Evolutionary conservation across 2,329 filamentous ascomycete species (phyloP).

Genomic region (Cordyceps javanica): DNA sequence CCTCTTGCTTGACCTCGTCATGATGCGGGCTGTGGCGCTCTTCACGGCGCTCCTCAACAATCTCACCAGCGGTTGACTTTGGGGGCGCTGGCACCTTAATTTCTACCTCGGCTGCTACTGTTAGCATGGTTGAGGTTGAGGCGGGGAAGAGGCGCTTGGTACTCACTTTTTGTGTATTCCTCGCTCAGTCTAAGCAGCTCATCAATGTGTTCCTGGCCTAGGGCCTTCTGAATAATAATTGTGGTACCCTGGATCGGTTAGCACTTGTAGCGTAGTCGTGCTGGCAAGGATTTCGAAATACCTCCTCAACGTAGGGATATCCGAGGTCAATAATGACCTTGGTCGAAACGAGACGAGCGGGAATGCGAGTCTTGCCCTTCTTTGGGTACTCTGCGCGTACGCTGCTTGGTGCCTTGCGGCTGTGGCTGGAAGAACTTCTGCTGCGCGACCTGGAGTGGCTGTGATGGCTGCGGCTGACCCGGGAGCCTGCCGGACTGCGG

Average conservation of each 20-base stretch:
- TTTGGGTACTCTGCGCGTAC: conserved; percentile 63
- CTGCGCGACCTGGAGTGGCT: conserved; percentile 28
- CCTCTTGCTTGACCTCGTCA: conserved; percentile 26
- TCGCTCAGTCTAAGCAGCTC: conserved; percentile 80
- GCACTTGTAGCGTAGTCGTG: conserved; percentile 5
- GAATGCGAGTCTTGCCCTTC: conserved; percentile 86
- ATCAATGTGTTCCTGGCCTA: conserved; percentile 88
- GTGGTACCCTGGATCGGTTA: conserved; percentile 59
- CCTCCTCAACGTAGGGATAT: conserved; percentile 84
- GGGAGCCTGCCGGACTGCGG: conserved; percentile 34
- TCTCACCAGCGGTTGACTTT: conserved; percentile 40
- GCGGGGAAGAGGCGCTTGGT: neutral
- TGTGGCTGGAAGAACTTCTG: conserved; percentile 39
- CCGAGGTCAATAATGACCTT: conserved; percentile 76
- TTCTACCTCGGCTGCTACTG: conserved; percentile 35
- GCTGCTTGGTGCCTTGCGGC: conserved; percentile 44
- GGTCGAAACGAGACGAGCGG: conserved; percentile 71
- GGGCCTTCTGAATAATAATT: conserved; percentile 74
- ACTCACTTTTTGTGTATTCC: conserved; percentile 59
- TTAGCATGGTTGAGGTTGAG: neutral
- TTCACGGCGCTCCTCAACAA: conserved; percentile 41
- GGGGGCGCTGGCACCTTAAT: conserved; percentile 28
- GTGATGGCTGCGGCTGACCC: conserved; percentile 32
- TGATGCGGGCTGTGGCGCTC: conserved; percentile 5
- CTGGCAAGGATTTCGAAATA: conserved; percentile 39